phyloP scores from a whole-genome alignment of 2,329 filamentous ascomycete species.

The Beauveria sp. region DNA sequence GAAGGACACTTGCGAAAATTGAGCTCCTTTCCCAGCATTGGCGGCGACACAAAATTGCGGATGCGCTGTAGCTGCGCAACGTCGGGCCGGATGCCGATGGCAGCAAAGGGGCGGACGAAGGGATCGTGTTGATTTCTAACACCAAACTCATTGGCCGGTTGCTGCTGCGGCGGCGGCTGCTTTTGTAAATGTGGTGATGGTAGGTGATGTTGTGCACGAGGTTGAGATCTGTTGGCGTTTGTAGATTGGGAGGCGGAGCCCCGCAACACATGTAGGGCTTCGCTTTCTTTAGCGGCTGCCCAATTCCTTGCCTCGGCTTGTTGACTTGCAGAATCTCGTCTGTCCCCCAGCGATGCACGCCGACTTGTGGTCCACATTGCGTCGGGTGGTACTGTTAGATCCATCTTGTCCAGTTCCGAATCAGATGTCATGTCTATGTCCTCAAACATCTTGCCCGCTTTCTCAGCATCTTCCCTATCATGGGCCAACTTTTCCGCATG shows the following conservation, averaged over 20 bases:
- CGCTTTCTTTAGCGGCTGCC: slow-evolving; percentile 16
- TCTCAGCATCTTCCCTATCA: slow-evolving; percentile 13
- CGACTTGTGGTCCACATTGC: slow-evolving; percentile 34
- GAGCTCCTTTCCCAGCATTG: slow-evolving; percentile 81
- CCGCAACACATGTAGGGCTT: slow-evolving; percentile 9
- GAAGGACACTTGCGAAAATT: slow-evolving; percentile 75
- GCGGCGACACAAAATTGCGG: slow-evolving; percentile 57
- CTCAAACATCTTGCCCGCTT: slow-evolving; percentile 10
- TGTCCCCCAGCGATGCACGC: slow-evolving; percentile 20
- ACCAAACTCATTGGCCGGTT: slow-evolving; percentile 24
- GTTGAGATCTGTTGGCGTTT: slow-evolving; percentile 8
- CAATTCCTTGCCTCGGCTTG: slow-evolving; percentile 18
- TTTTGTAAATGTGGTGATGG: not conserved
- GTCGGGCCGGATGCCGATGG: slow-evolving; percentile 29
- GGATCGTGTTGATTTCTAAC: slow-evolving; percentile 30
- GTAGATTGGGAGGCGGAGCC: slow-evolving; percentile 6
- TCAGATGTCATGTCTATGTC: slow-evolving; percentile 28
- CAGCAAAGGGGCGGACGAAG: slow-evolving; percentile 39
- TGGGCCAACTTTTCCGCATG: slow-evolving; percentile 60
- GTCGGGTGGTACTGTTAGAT: slow-evolving; percentile 31
- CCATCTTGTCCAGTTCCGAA: slow-evolving; percentile 37
- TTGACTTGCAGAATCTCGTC: slow-evolving; percentile 21
- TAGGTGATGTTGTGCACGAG: slow-evolving; percentile 3
- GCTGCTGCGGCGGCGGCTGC: slow-evolving; percentile 5
- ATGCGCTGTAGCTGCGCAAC: slow-evolving; percentile 36